phyloP scores from a whole-genome alignment of 148 eudicot species.

The Silene uniflora region DNA sequence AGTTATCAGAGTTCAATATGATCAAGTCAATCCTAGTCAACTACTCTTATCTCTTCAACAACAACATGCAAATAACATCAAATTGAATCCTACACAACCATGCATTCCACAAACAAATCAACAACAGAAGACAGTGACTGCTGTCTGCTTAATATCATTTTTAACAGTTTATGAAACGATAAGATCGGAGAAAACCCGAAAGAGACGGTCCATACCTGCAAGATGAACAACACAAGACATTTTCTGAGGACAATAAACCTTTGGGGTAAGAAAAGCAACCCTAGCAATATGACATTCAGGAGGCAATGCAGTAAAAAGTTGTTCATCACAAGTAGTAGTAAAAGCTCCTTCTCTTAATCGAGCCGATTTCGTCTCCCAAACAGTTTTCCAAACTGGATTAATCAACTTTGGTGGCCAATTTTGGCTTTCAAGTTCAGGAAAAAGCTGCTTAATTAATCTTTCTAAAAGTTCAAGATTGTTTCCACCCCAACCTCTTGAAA shows the following conservation, averaged over 20 bases:
- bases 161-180: too few relatives aligned
- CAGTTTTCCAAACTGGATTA: constrained; percentile 70
- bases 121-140: background rate
- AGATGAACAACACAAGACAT: constrained; percentile 98
- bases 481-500: constrained; percentile 95
- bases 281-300: constrained; percentile 87
- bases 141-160: too few relatives aligned
- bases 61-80: constrained; percentile 2
- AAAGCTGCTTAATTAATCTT: constrained; percentile 64
- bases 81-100: constrained; percentile 1
- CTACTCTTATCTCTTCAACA: background rate
- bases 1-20: background rate
- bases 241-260: constrained; percentile 50
- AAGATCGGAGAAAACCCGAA: too few relatives aligned
- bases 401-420: constrained; percentile 77
- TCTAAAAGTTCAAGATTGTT: constrained; percentile 81
- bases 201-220: constrained; percentile 54
- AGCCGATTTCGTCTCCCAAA: constrained; percentile 86
- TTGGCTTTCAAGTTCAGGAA: constrained; percentile 68
- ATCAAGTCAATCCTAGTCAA: constrained; percentile 7
- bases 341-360: constrained; percentile 78
- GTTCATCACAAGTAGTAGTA: constrained; percentile 85
- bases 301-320: constrained; percentile 86
- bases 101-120: background rate
- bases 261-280: constrained; percentile 86